Conservation (phyloP, 371 early-diverging fungal species). For the Batkoa obscura region DNA sequence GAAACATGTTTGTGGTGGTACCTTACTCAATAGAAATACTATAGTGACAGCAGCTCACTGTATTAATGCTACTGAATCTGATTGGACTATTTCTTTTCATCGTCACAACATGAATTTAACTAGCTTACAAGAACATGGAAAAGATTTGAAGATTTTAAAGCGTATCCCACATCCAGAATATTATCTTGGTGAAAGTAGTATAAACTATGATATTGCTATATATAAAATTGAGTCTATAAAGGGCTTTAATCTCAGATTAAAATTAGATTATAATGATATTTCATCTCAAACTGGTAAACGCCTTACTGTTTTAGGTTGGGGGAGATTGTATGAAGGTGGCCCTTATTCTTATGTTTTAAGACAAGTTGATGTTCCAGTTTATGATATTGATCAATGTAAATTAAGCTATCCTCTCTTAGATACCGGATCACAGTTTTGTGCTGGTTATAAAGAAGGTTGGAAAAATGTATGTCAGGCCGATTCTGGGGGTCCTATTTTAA, state of each 20-base stretch:
- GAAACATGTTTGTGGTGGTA: background rate
- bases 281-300: background rate
- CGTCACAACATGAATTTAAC: background rate
- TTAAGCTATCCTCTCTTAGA: no score
- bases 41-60: constrained; percentile 5
- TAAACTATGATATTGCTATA: background rate
- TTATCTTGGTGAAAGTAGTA: background rate
- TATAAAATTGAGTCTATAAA: background rate
- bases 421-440: no score
- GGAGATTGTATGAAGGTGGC: background rate
- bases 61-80: background rate
- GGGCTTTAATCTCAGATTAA: background rate
- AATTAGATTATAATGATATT: background rate
- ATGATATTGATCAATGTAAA: background rate
- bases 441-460: no score
- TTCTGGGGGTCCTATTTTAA: no score
- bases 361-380: background rate
- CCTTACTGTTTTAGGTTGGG: constrained; percentile 3
- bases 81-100: background rate
- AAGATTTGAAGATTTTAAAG: background rate
- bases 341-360: background rate
- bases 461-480: no score
- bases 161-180: background rate
- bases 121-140: background rate
- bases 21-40: background rate